These are phyloP conservation scores for Aureobasidium sp. DNA, from an alignment of 2,329 filamentous ascomycete species.

Conservation along the genomic window DNA sequence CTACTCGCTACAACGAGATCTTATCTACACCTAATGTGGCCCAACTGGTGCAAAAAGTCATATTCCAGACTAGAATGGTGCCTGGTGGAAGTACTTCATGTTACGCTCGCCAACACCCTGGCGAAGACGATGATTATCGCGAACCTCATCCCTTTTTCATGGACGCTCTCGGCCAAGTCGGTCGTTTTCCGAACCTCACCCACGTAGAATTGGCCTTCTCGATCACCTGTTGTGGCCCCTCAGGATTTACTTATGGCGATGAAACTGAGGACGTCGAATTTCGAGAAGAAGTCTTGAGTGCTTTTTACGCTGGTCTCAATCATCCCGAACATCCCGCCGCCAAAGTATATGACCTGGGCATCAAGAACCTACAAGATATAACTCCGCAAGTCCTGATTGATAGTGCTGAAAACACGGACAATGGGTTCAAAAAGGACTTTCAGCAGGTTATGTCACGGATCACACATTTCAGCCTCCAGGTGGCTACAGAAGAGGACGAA, in stretches of 20 bases:
- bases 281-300: background rate
- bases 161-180: background rate
- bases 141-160: background rate
- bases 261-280: no score
- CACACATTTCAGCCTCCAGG: constrained; percentile 16
- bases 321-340: background rate
- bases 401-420: background rate
- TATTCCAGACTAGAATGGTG: background rate
- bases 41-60: background rate
- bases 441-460: constrained; percentile 14
- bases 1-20: background rate
- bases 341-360: constrained; percentile 15
- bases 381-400: constrained; percentile 9
- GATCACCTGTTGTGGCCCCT: background rate
- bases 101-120: background rate
- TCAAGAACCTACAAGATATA: constrained; percentile 20
- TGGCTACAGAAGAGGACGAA: constrained; percentile 16
- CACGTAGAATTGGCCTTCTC: background rate
- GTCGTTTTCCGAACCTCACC: background rate
- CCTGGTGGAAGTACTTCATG: background rate
- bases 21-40: background rate
- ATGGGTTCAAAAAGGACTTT: constrained; percentile 12
- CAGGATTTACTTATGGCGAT: no score
- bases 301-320: background rate
- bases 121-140: background rate